These are phyloP conservation scores for Pontederia crassipes DNA, from an alignment of 176 grass and related monocot species.

Conservation along the genomic window DNA sequence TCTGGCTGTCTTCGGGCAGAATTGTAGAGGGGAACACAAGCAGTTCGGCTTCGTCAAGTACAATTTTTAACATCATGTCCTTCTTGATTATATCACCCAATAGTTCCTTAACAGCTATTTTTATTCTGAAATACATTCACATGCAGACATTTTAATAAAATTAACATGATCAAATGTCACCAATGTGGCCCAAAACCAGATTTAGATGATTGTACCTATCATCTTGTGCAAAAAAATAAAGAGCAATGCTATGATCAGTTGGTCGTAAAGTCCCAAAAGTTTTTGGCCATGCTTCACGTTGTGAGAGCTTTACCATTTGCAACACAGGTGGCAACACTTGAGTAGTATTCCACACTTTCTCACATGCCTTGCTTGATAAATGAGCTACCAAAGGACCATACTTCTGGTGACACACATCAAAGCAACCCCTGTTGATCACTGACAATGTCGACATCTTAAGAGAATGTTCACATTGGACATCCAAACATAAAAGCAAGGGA, in stretches of 20 bases:
- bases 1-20: slow-evolving; percentile 5
- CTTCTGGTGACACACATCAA: slow-evolving; percentile 28
- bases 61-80: slow-evolving; percentile 4
- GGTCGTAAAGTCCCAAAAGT: slow-evolving; percentile 36
- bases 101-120: not conserved
- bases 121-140: not conserved
- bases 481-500: not conserved
- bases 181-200: not conserved
- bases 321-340: slow-evolving; percentile 28
- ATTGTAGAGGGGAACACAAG: slow-evolving; percentile 14
- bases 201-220: slow-evolving; percentile 25
- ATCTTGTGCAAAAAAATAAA: slow-evolving; percentile 55
- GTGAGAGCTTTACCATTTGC: slow-evolving; percentile 34
- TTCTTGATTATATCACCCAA: slow-evolving; percentile 2
- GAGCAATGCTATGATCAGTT: slow-evolving; percentile 46
- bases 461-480: slow-evolving; percentile 1
- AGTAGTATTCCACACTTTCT: slow-evolving; percentile 32
- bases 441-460: slow-evolving; percentile 11
- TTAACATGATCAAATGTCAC: too few relatives aligned
- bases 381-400: slow-evolving; percentile 35
- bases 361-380: slow-evolving; percentile 53
- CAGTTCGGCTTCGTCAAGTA: slow-evolving; percentile 18
- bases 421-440: slow-evolving; percentile 34
- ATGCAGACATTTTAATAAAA: not conserved
- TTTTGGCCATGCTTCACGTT: slow-evolving; percentile 47